Evolutionary conservation across 1,139 yeast genomes (phyloP).

Genomic region (Hansenula lynferdii): DNA sequence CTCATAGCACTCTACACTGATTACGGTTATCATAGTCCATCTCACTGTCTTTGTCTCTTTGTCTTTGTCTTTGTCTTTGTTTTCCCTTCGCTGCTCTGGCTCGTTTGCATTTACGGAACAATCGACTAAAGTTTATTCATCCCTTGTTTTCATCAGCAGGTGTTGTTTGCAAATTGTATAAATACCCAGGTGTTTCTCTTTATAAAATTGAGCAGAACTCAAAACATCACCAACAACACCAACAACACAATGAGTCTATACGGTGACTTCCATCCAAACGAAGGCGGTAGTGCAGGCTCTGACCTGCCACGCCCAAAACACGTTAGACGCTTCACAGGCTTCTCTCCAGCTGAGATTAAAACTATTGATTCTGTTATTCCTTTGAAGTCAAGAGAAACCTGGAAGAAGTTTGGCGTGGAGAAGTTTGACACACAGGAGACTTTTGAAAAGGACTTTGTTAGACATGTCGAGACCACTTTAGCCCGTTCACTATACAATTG

Average conservation of each 20-base stretch:
- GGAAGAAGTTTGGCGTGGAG: slow-evolving; percentile 61
- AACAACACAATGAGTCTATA: slow-evolving; percentile 2
- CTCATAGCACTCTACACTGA: no score
- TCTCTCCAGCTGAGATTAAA: slow-evolving; percentile 84
- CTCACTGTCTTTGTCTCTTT: no score
- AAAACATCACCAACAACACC: not conserved
- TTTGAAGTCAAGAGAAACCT: slow-evolving; percentile 63
- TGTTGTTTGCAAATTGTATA: no score
- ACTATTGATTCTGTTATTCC: slow-evolving; percentile 83
- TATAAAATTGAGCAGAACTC: not conserved
- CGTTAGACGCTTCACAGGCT: slow-evolving; percentile 75
- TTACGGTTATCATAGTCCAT: no score
- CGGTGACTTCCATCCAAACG: slow-evolving; percentile 11
- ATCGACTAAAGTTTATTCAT: no score
- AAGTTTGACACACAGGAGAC: slow-evolving; percentile 50
- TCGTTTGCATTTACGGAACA: no score
- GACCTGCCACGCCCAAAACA: slow-evolving; percentile 23
- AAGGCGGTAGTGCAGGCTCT: slow-evolving; percentile 7
- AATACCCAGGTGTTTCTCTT: no score
- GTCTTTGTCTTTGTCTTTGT: no score
- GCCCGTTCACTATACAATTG: slow-evolving; percentile 91
- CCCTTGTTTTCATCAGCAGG: no score
- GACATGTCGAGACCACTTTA: slow-evolving; percentile 84
- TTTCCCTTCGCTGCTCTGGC: no score
- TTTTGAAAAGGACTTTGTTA: slow-evolving; percentile 68